Conservation (phyloP, 768 basidiomycete species). For the Collybia mongolica region DNA sequence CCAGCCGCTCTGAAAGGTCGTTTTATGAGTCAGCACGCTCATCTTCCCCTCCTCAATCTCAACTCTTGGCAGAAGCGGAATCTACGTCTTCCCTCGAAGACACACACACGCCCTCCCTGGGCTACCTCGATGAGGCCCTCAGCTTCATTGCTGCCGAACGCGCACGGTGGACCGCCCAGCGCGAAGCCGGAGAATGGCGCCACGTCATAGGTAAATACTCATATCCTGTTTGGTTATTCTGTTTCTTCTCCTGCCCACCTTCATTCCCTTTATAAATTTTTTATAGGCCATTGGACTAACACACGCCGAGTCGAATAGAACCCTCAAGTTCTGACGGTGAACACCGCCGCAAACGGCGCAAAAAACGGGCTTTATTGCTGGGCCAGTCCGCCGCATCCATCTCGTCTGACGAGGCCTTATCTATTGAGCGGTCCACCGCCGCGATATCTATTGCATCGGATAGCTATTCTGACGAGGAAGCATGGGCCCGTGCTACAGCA, state of each 20-base stretch:
- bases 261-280: background rate
- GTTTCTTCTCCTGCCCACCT: background rate
- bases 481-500: too few relatives aligned
- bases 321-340: slow-evolving; percentile 6
- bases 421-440: background rate
- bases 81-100: slow-evolving; percentile 13
- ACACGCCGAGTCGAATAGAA: slow-evolving; percentile 23
- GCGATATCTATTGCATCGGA: too few relatives aligned
- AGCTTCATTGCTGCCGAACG: slow-evolving; percentile 76
- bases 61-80: too few relatives aligned
- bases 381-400: background rate
- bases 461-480: background rate
- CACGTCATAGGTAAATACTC: slow-evolving; percentile 36
- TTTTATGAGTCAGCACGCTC: too few relatives aligned
- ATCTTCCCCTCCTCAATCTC: too few relatives aligned
- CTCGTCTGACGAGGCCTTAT: background rate
- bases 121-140: slow-evolving; percentile 70
- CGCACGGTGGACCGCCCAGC: slow-evolving; percentile 51
- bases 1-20: too few relatives aligned
- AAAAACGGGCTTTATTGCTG: slow-evolving; percentile 17
- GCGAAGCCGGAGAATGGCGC: slow-evolving; percentile 29
- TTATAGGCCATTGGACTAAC: background rate
- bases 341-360: slow-evolving; percentile 30
- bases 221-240: background rate
- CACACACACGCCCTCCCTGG: slow-evolving; percentile 60